phyloP scores from a whole-genome alignment of 2,329 filamentous ascomycete genomes.

The Colletotrichum sp. region DNA sequence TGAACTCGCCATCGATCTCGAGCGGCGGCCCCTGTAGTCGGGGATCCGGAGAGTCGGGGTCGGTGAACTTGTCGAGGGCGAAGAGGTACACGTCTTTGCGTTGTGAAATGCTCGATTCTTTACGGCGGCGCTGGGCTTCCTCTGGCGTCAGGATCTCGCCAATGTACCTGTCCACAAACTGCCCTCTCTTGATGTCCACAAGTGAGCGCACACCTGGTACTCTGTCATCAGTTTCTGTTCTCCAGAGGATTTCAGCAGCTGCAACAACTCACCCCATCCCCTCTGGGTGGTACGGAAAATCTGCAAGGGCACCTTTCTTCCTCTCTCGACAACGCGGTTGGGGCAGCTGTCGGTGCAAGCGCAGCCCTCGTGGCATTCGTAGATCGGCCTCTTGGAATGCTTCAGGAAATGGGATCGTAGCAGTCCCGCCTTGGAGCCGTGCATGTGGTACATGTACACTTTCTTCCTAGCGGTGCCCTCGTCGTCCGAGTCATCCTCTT shows the following conservation, averaged over 20 bases:
- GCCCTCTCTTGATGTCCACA: slow-evolving; percentile 69
- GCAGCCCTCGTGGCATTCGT: slow-evolving; percentile 81
- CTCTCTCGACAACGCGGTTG: slow-evolving; percentile 78
- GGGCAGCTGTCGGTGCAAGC: slow-evolving; percentile 68
- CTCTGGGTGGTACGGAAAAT: slow-evolving; percentile 77
- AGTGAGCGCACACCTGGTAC: slow-evolving; percentile 65
- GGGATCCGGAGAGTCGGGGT: slow-evolving; percentile 59
- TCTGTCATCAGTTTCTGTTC: not conserved
- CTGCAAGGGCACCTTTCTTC: slow-evolving; percentile 72
- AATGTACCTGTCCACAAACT: slow-evolving; percentile 82
- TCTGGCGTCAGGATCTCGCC: slow-evolving; percentile 70
- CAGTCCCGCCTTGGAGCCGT: slow-evolving; percentile 55
- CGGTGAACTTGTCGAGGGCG: slow-evolving; percentile 79
- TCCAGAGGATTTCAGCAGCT: not conserved
- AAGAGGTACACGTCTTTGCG: slow-evolving; percentile 83
- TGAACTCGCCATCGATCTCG: slow-evolving; percentile 75
- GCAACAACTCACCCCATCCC: slow-evolving; percentile 70
- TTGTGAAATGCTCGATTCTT: slow-evolving; percentile 56
- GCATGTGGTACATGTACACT: slow-evolving; percentile 69
- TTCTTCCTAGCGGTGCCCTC: slow-evolving; percentile 22
- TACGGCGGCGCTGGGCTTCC: slow-evolving; percentile 71
- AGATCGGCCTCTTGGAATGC: slow-evolving; percentile 67
- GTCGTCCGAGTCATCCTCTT: slow-evolving; percentile 56
- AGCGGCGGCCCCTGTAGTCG: slow-evolving; percentile 61
- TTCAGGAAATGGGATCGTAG: slow-evolving; percentile 57